phyloP scores from a whole-genome alignment of 2,329 filamentous ascomycete species.

The Trichoderma guizhouense region DNA sequence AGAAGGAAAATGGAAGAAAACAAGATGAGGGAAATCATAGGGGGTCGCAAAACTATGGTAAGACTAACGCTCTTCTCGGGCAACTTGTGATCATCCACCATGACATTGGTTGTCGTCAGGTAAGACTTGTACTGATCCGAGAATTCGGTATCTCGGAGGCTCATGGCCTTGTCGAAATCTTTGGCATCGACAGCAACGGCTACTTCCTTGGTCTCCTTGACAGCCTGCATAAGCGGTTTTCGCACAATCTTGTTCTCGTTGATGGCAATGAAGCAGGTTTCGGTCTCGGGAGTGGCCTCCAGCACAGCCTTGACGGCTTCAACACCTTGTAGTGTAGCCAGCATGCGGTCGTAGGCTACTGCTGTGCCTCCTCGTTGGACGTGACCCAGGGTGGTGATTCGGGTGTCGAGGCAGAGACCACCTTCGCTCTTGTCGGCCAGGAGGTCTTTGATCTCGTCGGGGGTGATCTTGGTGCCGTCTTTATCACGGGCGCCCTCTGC shows the following conservation, averaged over 20 bases:
- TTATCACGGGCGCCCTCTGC: constrained; percentile 90
- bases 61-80: constrained; percentile 64
- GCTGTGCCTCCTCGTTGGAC: constrained; percentile 94
- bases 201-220: constrained; percentile 80
- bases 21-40: neutral
- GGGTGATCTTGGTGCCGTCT: constrained; percentile 77
- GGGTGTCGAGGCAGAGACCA: constrained; percentile 79
- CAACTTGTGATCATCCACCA: constrained; percentile 64
- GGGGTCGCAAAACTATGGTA: neutral
- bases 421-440: constrained; percentile 65
- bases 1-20: neutral
- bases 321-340: constrained; percentile 88
- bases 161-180: constrained; percentile 85
- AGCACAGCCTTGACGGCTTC: constrained; percentile 91
- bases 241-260: constrained; percentile 97
- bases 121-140: constrained; percentile 89
- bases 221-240: constrained; percentile 84
- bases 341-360: constrained; percentile 90
- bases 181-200: constrained; percentile 76
- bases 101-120: constrained; percentile 81
- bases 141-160: constrained; percentile 87
- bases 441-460: constrained; percentile 79
- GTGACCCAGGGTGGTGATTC: constrained; percentile 92
- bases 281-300: constrained; percentile 81
- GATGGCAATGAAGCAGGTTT: constrained; percentile 92